Evolutionary conservation across 192 early-diverging fungal genomes (phyloP), one percentile per base, ranked within the genome.

Genomic region (Entomortierella chlamydospora): DNA sequence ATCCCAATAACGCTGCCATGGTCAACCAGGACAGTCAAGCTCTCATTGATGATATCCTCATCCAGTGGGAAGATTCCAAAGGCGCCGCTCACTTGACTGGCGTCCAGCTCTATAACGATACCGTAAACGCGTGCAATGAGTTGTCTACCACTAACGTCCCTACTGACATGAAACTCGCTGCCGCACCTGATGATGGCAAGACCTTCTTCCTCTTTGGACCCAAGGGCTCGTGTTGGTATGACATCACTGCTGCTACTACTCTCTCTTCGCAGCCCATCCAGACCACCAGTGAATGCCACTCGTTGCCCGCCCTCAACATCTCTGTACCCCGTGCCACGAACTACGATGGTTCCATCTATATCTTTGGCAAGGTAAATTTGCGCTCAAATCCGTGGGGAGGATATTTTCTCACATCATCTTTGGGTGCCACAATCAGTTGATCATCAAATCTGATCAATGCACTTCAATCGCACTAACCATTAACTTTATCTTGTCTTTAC

Each of bases 301-400:
- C 66, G 18, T 51, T 78, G 61, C 73, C 52, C 26, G 66, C 66
- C 15, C 53, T 78, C 50, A 49, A 63, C 50, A 54, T 78, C 26
- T 54, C 52, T 18, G 43, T 47, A 22, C 73, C 73, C 31, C 61
- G 61, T n/a, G 57, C 73, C 56, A 37, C 42, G 31, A 61, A 64
- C 51, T 57, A 61, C 11, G 60, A 52, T 22, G 73, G 73, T n/a
- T 56, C 66, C 47, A 78, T 70, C 67, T 78, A 49, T 31, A 42
- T 78, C 67, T 78, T 78, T 43, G 73, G 73, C 43, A 69, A 78
- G 73, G 73, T 78, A 70, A 58, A 17, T 52, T n/a, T n/a, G n/a
- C n/a, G n/a, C 57, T 42, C 23, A 42, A 30, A 37, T 13, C 10
- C 2, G 37, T 15, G 5, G 23, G 18, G 17, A 20, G n/a, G n/a